Conservation (phyloP, 2,329 filamentous ascomycete genomes). For the Talaromyces sp. region DNA sequence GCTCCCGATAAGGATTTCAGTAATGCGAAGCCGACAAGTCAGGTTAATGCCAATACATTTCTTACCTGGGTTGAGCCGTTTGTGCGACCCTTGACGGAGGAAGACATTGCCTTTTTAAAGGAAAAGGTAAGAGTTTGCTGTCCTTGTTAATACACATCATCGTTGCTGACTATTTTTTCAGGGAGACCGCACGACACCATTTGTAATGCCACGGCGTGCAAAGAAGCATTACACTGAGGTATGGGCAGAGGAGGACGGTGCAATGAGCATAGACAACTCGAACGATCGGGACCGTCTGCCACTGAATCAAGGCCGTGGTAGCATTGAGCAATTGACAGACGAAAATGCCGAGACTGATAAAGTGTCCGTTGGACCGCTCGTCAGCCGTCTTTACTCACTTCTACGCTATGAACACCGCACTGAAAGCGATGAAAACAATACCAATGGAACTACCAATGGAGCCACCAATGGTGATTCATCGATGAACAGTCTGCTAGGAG, state of each 20-base stretch:
- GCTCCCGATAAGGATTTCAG: slow-evolving; percentile 95
- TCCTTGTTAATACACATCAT: slow-evolving; percentile 9
- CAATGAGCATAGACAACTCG: slow-evolving; percentile 65
- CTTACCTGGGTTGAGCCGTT: slow-evolving; percentile 88
- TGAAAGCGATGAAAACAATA: slow-evolving; percentile 52
- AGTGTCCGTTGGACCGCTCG: slow-evolving; percentile 80
- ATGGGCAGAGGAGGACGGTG: slow-evolving; percentile 91
- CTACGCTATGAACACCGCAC: slow-evolving; percentile 66
- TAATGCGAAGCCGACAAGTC: slow-evolving; percentile 84
- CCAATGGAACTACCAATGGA: slow-evolving; percentile 29
- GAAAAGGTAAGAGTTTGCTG: slow-evolving; percentile 56
- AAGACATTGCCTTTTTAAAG: slow-evolving; percentile 87
- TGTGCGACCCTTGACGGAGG: slow-evolving; percentile 82
- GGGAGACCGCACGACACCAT: slow-evolving; percentile 77
- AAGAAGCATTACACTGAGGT: slow-evolving; percentile 81
- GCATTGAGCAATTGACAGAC: slow-evolving; percentile 81
- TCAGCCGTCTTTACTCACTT: slow-evolving; percentile 72
- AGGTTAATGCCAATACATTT: slow-evolving; percentile 91
- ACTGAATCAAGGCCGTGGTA: slow-evolving; percentile 77
- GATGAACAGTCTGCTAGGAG: slow-evolving; percentile 44
- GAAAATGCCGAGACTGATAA: slow-evolving; percentile 83
- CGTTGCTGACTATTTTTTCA: slow-evolving; percentile 17
- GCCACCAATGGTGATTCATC: slow-evolving; percentile 50
- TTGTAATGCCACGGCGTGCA: slow-evolving; percentile 78
- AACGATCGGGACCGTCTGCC: slow-evolving; percentile 62